Conservation (phyloP, 2,329 filamentous ascomycete species). For the Aschersonia sp. region DNA sequence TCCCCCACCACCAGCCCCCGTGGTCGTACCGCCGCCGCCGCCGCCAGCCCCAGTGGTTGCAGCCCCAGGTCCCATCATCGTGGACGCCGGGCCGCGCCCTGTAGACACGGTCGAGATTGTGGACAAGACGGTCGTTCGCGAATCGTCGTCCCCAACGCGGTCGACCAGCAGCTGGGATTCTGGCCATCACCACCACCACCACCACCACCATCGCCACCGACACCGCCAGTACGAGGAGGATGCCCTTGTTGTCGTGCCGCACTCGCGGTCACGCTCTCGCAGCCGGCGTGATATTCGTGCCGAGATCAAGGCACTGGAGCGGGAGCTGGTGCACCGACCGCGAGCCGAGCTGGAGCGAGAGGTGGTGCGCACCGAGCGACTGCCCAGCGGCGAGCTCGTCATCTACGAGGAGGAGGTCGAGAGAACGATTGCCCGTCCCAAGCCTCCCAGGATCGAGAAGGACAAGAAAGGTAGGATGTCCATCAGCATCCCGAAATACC, state of each 20-base stretch:
- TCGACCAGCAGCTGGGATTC: slow-evolving; percentile 19
- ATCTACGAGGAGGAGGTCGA: slow-evolving; percentile 47
- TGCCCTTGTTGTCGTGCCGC: slow-evolving; percentile 23
- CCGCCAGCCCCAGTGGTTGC: slow-evolving; percentile 14
- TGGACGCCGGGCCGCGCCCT: slow-evolving; percentile 18
- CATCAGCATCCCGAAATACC: slow-evolving; percentile 64
- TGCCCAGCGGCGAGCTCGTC: slow-evolving; percentile 46
- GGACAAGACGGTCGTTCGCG: slow-evolving; percentile 32
- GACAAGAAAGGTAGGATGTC: slow-evolving; percentile 94
- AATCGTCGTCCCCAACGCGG: slow-evolving; percentile 31
- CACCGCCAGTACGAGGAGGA: slow-evolving; percentile 12
- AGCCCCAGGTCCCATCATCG: slow-evolving; percentile 15
- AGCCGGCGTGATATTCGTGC: slow-evolving; percentile 51
- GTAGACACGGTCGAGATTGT: slow-evolving; percentile 22
- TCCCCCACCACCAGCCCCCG: slow-evolving; percentile 9
- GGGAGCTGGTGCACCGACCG: slow-evolving; percentile 20
- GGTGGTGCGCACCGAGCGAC: slow-evolving; percentile 39
- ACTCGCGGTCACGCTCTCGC: slow-evolving; percentile 26
- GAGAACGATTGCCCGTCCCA: slow-evolving; percentile 35
- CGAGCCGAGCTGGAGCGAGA: slow-evolving; percentile 29
- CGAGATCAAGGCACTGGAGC: slow-evolving; percentile 59
- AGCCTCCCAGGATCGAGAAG: slow-evolving; percentile 60
- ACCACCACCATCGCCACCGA: slow-evolving; percentile 12
- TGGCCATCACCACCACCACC: slow-evolving; percentile 13
- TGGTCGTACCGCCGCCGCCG: slow-evolving; percentile 13